These are phyloP conservation scores for Phytopythium kandeliae DNA, from an alignment of 352 stramenopile species.

Conservation along the genomic window DNA sequence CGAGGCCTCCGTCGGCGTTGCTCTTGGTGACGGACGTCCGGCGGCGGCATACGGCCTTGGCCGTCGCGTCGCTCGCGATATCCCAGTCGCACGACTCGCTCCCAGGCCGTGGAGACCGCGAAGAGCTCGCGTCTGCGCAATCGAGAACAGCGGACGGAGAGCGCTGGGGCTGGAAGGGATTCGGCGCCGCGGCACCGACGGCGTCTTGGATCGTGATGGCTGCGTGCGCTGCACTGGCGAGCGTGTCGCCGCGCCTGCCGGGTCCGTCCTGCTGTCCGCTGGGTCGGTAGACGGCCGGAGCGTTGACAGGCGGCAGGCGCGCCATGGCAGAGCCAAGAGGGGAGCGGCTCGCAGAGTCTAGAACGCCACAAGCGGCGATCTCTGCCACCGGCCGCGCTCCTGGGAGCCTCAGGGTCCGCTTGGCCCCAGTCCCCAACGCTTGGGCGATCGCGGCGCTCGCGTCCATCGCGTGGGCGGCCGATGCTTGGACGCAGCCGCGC, in stretches of 20 bases:
- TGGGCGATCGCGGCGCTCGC: slow-evolving; percentile 37
- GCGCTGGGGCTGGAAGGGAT: not conserved
- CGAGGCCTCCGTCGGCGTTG: not conserved
- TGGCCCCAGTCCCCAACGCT: slow-evolving; percentile 16
- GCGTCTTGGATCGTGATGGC: slow-evolving; percentile 14
- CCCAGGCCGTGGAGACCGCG: not conserved
- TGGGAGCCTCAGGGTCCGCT: slow-evolving; percentile 11
- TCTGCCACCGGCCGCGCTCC: slow-evolving; percentile 1
- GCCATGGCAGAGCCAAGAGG: not conserved
- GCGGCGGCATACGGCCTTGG: slow-evolving; percentile 3
- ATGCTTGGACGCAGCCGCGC: too few species aligned
- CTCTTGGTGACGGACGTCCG: slow-evolving; percentile 5
- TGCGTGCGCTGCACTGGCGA: slow-evolving; percentile 3
- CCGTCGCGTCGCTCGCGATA: not conserved
- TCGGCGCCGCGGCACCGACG: not conserved
- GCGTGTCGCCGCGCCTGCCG: not conserved
- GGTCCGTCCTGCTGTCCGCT: not conserved
- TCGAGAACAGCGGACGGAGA: not conserved
- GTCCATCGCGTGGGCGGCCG: slow-evolving; percentile 11
- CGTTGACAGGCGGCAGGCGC: slow-evolving; percentile 8
- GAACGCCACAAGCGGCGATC: not conserved
- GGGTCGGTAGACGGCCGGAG: slow-evolving; percentile 2
- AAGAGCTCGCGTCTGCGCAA: not conserved
- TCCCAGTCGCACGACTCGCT: not conserved
- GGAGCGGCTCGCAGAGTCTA: not conserved